Base-by-base conservation (phyloP, 2,329 filamentous ascomycete species). In the Arthrobotrys sinensis region DNA sequence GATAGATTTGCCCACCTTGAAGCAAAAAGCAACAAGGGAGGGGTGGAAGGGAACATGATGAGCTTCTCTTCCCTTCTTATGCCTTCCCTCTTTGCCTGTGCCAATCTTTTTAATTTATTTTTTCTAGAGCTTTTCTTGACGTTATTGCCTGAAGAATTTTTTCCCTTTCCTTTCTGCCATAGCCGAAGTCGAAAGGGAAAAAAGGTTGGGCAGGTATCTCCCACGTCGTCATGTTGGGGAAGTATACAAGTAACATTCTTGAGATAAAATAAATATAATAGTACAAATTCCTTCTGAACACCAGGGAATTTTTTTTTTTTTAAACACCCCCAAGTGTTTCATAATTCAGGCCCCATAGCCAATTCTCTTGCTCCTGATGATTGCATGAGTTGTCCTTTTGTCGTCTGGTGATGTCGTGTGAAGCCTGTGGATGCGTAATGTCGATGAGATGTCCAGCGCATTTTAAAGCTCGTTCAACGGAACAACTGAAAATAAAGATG, bases 41-140 rank as follows among this genome's bases (percentile, higher is more conserved):
- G 70, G 62, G 46, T 55, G 53, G 45, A 66, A 78, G 67, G 62
- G 67, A 71, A 67, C 67, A 63, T 72, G 75, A 78, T 78, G 75
- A 78, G 75, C 75, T 78, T 78, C 75, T 78, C 75, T 78, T 78
- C 75, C 66, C 75, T 78, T 78, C 75, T 67, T 78, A 78, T 78
- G 75, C 75, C 75, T 78, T 78, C 75, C 75, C 67, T 78, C 66
- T 71, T 78, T 75, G 70, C 63, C 60, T 28, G 24, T 68, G 70
- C 52, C 62, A 78, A 66, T 70, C 48, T 52, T 65, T 70, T 65
- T 65, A 62, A 65, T 77, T 71, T 66, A 45, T 65, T 77, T 60
- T 48, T 69, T 55, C 19, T 14, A 62, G 45, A 53, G 60, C 50
- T 28, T 48, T 71, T 65, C 45, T 40, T 78, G 67, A 71, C 12